phyloP scores from a whole-genome alignment of 495 filamentous ascomycete species.

The Astrothelium macrocarpum region DNA sequence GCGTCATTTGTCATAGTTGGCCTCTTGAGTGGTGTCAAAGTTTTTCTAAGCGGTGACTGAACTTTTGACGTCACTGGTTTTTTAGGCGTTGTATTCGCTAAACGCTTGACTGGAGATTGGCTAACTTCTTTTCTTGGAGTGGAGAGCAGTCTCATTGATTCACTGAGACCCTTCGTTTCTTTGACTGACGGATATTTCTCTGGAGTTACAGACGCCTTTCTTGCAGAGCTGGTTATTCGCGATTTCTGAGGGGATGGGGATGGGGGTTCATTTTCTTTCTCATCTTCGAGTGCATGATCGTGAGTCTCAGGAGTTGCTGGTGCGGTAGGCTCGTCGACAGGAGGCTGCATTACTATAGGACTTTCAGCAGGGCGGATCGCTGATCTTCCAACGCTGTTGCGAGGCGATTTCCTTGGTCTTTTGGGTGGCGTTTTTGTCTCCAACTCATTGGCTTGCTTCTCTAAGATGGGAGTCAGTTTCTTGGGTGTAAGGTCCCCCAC shows the following conservation, averaged over 20 bases:
- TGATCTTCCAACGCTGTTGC: background rate
- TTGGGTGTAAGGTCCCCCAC: conserved; percentile 33
- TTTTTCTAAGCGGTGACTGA: background rate
- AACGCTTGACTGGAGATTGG: conserved; percentile 17
- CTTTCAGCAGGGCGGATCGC: conserved; percentile 13
- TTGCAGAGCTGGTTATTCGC: background rate
- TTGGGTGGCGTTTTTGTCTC: conserved; percentile 9
- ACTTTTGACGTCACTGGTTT: conserved; percentile 18
- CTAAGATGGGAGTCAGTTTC: conserved; percentile 39
- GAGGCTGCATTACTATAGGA: conserved; percentile 24
- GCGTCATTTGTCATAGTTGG: background rate
- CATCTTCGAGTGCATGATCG: background rate
- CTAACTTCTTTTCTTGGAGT: conserved; percentile 30
- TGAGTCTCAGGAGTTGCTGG: background rate
- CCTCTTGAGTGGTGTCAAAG: background rate
- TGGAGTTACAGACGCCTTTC: conserved; percentile 4
- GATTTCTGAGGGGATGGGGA: background rate
- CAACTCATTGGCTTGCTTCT: conserved; percentile 23
- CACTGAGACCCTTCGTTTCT: conserved; percentile 21
- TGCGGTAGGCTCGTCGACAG: conserved; percentile 29
- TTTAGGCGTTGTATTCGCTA: conserved; percentile 23
- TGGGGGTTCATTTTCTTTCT: conserved; percentile 3
- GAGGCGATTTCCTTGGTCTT: conserved; percentile 7
- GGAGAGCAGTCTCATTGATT: conserved; percentile 32
- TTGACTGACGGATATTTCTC: conserved; percentile 14